These are phyloP conservation scores for Botryobasidium botryosum DNA, from an alignment of 768 basidiomycete species.

Conservation along the genomic window DNA sequence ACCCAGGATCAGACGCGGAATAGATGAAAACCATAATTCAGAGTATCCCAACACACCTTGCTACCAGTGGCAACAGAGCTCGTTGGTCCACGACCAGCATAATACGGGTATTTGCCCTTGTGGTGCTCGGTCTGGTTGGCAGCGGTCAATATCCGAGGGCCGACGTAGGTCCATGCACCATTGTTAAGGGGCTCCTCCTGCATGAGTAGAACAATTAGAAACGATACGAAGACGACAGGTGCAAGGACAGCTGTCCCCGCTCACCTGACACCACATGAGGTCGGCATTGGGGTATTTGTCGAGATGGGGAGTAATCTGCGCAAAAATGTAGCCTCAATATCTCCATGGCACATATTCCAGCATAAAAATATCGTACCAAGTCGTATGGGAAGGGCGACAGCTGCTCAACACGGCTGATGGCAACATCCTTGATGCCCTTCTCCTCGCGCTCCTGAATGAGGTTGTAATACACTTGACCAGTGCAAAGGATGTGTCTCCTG, in stretches of 20 bases:
- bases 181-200: conserved; percentile 94
- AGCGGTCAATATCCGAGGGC: conserved; percentile 87
- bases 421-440: conserved; percentile 80
- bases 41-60: conserved; percentile 36
- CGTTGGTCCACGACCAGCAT: conserved; percentile 85
- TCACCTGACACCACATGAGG: conserved; percentile 78
- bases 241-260: too few relatives aligned
- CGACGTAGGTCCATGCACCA: conserved; percentile 94
- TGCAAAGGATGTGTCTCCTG: conserved; percentile 81
- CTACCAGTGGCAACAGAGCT: conserved; percentile 85
- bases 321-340: conserved; percentile 4
- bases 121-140: conserved; percentile 80
- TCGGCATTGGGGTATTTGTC: conserved; percentile 95
- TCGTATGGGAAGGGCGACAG: conserved; percentile 97
- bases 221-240: neutral
- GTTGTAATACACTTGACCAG: conserved; percentile 88
- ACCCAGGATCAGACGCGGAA: neutral
- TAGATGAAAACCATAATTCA: neutral
- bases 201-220: conserved; percentile 7
- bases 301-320: conserved; percentile 74
- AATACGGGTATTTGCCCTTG: conserved; percentile 74
- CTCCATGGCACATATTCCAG: neutral
- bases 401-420: conserved; percentile 89
- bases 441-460: conserved; percentile 83
- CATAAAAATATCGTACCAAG: conserved; percentile 33